Percentiles rank a stretch among this genome's conserved stretches.
These are phyloP conservation scores for Stentor coeruleus DNA, from an alignment of 73 alveolate genomes.

Conservation along the genomic window DNA sequence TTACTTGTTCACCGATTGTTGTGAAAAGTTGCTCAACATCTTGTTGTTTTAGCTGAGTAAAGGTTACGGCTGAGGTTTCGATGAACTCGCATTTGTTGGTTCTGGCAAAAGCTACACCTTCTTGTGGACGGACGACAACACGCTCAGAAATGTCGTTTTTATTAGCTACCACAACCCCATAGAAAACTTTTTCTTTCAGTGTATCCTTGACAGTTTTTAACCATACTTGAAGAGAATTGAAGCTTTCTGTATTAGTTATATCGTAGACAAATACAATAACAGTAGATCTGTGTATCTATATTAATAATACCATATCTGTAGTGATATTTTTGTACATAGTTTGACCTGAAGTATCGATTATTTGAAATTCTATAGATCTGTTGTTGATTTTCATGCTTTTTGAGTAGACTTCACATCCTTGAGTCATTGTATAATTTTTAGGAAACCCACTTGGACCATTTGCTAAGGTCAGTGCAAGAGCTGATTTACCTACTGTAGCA, in stretches of 20 bases:
- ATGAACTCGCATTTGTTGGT: conserved; percentile 44
- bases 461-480: conserved; percentile 41
- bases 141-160: conserved; percentile 54
- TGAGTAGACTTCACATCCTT: conserved; percentile 52
- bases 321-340: conserved; percentile 53
- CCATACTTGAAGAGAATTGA: conserved; percentile 42
- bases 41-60: conserved; percentile 25
- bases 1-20: conserved; percentile 38
- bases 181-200: neutral
- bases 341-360: conserved; percentile 64
- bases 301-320: conserved; percentile 42
- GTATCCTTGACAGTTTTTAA: conserved; percentile 27
- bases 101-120: conserved; percentile 53
- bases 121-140: conserved; percentile 47
- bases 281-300: conserved; percentile 29
- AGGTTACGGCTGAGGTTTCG: conserved; percentile 46
- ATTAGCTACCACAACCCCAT: conserved; percentile 63
- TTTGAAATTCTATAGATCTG: conserved; percentile 50
- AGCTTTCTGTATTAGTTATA: conserved; percentile 40
- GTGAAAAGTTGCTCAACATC: conserved; percentile 52
- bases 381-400: conserved; percentile 39
- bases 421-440: conserved; percentile 62
- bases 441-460: conserved; percentile 39
- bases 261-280: conserved; percentile 36
- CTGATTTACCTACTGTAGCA: conserved; percentile 67